Base-by-base conservation (phyloP, 2,329 filamentous ascomycete genomes). In the Ceratocystiopsis brevicomis region DNA sequence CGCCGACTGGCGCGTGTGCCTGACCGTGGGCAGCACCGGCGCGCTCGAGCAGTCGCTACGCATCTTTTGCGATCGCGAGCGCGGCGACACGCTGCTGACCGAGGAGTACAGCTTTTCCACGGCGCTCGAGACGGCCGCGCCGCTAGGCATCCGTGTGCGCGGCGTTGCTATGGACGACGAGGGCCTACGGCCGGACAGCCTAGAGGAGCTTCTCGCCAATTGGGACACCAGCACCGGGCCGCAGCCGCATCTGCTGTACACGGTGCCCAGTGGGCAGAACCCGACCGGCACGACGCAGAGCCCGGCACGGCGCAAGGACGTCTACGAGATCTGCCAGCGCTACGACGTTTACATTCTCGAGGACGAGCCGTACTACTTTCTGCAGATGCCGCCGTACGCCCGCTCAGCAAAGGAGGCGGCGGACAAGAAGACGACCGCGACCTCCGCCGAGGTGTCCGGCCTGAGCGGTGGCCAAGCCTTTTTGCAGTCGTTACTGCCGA, bases 321-420 rank as follows among this genome's bases (percentile, higher is more conserved):
- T 94, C 39, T 94, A 94, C 61, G 66, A 66, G 34, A 70, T 93
- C 14, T 81, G 79, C 32, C 78, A 80, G 57, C 85, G 84, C 62
- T 84, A 94, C 59, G 82, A 94, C 55, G 55, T 94, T 37, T 81
- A 74, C 62, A 87, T 95, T 55, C 64, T 94, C 51, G 87, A 95
- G 63, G 87, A 94, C 56, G 87, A 94, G 57, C 87, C 87, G 1
- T 94, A 94, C 63, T 94, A 92, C 62, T 94, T 88, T 63, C 68
- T 94, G 34, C 87, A 94, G 60, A 83, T 86, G 80, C 75, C 82
- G 52, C 75, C 79, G 0, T 88, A 86, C 60, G 68, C 68, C 1
- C 68, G 72, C 14, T 5, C 49, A 60, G 61, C 65, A 34, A 59
- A 67, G 35, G n/a, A 15, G 35, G n/a, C 49, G 60, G 60, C 66